These are phyloP conservation scores for Beauveria pseudobassiana DNA, from an alignment of 2,329 filamentous ascomycete species.

Conservation along the genomic window DNA sequence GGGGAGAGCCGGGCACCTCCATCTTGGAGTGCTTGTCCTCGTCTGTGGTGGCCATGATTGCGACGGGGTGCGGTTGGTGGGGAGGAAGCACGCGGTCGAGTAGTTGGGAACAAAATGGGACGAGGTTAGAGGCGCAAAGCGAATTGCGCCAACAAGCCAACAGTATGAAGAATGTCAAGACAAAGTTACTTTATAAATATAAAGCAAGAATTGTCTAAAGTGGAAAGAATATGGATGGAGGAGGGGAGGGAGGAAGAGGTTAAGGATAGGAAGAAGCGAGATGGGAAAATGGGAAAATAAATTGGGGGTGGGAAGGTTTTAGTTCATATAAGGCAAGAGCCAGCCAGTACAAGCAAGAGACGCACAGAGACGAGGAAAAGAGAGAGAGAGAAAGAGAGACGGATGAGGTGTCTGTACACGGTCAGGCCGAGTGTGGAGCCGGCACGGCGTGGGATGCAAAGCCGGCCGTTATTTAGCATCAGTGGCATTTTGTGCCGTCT, in stretches of 20 bases:
- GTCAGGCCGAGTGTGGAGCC: slow-evolving; percentile 7
- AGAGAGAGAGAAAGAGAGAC: not conserved
- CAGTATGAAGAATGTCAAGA: not conserved
- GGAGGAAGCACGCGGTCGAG: not conserved
- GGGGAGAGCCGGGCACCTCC: slow-evolving; percentile 17
- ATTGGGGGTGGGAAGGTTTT: not conserved
- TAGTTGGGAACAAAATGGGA: not conserved
- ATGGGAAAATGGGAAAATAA: not conserved
- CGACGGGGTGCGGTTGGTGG: not conserved
- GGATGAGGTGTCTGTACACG: not conserved
- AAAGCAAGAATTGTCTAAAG: not conserved
- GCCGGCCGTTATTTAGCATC: slow-evolving; percentile 4
- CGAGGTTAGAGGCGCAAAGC: not conserved
- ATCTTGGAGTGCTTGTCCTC: slow-evolving; percentile 18
- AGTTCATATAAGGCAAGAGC: slow-evolving; percentile 1
- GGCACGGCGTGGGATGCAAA: slow-evolving; percentile 5
- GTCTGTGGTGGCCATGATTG: slow-evolving; percentile 11
- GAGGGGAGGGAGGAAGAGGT: not conserved
- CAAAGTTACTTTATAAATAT: not conserved
- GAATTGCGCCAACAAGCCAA: slow-evolving; percentile 1
- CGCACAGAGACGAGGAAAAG: not conserved
- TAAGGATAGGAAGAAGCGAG: not conserved
- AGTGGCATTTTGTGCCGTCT: not conserved
- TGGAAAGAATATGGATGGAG: not conserved
- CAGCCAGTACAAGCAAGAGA: not conserved